Base-by-base conservation (phyloP, 257 asterid genomes). In the Salvia hispanica region DNA sequence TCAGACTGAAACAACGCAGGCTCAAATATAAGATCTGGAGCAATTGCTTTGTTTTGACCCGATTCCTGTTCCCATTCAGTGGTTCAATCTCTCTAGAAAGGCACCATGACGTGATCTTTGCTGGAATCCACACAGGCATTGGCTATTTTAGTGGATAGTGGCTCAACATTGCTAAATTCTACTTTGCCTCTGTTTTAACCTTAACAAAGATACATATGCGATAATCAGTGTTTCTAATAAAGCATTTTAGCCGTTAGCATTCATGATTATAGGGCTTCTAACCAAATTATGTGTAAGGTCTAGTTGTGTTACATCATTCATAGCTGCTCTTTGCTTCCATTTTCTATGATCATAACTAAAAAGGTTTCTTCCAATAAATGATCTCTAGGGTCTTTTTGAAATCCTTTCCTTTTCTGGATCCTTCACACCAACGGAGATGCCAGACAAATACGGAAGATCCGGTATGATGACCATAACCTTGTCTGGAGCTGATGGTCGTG, bases 401-500 rank as follows among this genome's bases (percentile, higher is more conserved):
- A 77, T 77, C 47, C 82, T 77, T 25, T 77, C 82, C 0, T 64
- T 77, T 33, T 63, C 92, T 9, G 97, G 96, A 73, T 91, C 97
- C 73, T 91, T 84, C 72, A 79, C 88, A n/a, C 95, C 96, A 4
- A 59, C 79, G 7, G 95, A 90, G 66, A 18, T 72, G 62, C 86
- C 85, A 33, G 97, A 84, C 56, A 74, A 72, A 44, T 59, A 63
- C 4, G 84, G 88, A 40, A 79, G 90, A 76, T 77, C 85, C 2
- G 92, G 95, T 66, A 85, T 80, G 44, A 80, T 91, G 92, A 86
- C 91, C 74, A 82, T 88, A 47, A 78, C 89, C 74, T 61, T 91
- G 81, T 90, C 95, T 10, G 88, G 96, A 66, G 85, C 90, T 2
- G 96, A 90, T 72, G 96, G 96, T 33, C 96, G 97, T 45, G 96